Conservation (phyloP, 768 basidiomycete species). For the Lyophyllum shimeji region DNA sequence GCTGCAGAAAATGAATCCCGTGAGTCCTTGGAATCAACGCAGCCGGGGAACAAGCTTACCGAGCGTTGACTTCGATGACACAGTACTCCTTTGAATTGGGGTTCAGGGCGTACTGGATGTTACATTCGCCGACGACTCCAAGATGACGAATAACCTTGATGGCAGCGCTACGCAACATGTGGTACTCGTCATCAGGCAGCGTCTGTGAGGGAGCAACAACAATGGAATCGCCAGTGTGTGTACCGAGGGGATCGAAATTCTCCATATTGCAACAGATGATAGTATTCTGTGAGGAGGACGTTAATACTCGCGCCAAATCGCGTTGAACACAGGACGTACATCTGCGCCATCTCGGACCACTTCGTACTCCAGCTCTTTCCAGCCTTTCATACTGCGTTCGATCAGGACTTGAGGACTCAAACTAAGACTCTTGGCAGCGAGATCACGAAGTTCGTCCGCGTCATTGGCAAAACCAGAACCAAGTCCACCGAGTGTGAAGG, state of each 20-base stretch:
- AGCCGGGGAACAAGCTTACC: slow-evolving; percentile 42
- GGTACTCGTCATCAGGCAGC: slow-evolving; percentile 95
- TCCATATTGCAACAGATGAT: slow-evolving; percentile 99
- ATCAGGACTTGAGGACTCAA: slow-evolving; percentile 95
- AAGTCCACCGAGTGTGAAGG: slow-evolving; percentile 96
- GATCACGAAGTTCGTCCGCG: slow-evolving; percentile 90
- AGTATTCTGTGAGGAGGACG: slow-evolving; percentile 64
- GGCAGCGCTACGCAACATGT: slow-evolving; percentile 97
- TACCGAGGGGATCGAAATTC: slow-evolving; percentile 98
- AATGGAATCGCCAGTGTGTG: slow-evolving; percentile 98
- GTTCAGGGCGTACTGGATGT: slow-evolving; percentile 98
- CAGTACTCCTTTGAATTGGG: slow-evolving; percentile 92
- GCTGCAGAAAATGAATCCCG: slow-evolving; percentile 28
- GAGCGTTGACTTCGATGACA: slow-evolving; percentile 97
- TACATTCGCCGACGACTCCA: slow-evolving; percentile 92
- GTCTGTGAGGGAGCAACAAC: slow-evolving; percentile 99
- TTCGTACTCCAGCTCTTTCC: slow-evolving; percentile 99
- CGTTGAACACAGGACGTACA: slow-evolving; percentile 46
- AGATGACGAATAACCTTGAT: slow-evolving; percentile 93
- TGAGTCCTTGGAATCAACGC: slow-evolving; percentile 1
- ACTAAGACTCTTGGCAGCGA: slow-evolving; percentile 87
- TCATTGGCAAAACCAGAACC: slow-evolving; percentile 98
- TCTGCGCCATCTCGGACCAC: slow-evolving; percentile 98
- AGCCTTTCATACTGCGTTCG: slow-evolving; percentile 98
- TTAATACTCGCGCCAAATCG: slow-evolving; percentile 12